phyloP scores from a whole-genome alignment of 176 grass and related monocot species.

The Avena insularis region DNA sequence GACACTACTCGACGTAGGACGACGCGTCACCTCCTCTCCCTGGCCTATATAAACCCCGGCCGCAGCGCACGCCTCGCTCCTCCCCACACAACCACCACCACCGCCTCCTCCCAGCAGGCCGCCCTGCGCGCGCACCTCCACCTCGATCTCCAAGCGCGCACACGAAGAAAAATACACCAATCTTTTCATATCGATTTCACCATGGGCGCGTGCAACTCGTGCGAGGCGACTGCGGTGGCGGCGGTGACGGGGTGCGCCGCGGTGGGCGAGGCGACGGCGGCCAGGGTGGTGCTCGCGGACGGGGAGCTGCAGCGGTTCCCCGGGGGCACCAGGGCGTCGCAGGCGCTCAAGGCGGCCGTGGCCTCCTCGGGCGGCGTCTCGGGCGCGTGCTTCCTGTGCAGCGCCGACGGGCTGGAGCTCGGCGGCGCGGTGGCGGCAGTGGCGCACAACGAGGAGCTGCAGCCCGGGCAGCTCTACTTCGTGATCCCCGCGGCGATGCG shows the following conservation, averaged over 20 bases:
- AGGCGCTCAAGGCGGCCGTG: constrained; percentile 46
- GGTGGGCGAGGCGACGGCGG: constrained; percentile 47
- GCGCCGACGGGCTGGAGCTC: constrained; percentile 79
- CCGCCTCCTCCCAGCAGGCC: background rate
- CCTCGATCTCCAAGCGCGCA: background rate
- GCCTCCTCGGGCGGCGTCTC: background rate
- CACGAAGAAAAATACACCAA: no score
- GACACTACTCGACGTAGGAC: constrained; percentile 20
- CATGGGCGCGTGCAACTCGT: constrained; percentile 86
- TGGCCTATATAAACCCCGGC: constrained; percentile 19
- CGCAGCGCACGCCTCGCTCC: constrained; percentile 19
- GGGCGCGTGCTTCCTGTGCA: constrained; percentile 66
- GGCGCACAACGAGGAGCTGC: constrained; percentile 55
- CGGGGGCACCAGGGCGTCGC: constrained; percentile 59
- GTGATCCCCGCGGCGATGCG: constrained; percentile 73
- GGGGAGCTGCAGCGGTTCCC: constrained; percentile 70
- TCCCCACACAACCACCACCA: background rate
- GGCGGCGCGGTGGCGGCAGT: constrained; percentile 54
- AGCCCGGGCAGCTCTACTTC: constrained; percentile 94
- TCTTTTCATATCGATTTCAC: background rate
- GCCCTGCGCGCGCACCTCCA: background rate
- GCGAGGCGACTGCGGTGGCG: constrained; percentile 66
- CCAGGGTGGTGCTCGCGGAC: constrained; percentile 67
- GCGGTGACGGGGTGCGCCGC: constrained; percentile 26
- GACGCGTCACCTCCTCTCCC: background rate